Evolutionary conservation across 2,329 filamentous ascomycete genomes (phyloP).

Genomic region (Hymenoscyphus infarciens): DNA sequence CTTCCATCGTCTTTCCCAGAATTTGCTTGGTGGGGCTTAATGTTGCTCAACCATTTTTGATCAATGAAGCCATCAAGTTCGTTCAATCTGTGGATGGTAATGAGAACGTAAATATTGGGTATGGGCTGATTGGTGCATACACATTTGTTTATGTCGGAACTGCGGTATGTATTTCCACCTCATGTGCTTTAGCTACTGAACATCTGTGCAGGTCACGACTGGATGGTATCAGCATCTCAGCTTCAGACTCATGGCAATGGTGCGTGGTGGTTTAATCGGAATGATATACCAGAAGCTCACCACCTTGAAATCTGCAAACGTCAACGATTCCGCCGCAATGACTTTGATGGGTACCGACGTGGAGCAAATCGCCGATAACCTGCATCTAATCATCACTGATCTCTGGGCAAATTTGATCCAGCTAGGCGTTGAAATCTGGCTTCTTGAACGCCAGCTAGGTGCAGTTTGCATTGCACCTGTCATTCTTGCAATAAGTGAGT

Average conservation of each 20-base stretch:
- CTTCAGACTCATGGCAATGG: conserved; percentile 13
- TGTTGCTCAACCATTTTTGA: conserved; percentile 27
- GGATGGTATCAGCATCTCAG: conserved; percentile 10
- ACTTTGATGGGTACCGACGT: conserved; percentile 44
- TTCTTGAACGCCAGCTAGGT: conserved; percentile 30
- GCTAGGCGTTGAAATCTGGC: conserved; percentile 10
- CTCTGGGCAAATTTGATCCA: conserved; percentile 14
- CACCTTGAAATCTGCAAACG: conserved; percentile 29
- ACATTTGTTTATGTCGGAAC: conserved; percentile 26
- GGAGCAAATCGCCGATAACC: conserved; percentile 21
- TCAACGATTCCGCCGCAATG: conserved; percentile 30
- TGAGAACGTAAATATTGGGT: conserved; percentile 19
- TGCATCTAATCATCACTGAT: conserved; percentile 23
- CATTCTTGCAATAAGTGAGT: background rate
- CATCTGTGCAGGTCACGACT: background rate
- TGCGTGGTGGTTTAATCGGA: conserved; percentile 9
- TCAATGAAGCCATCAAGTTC: conserved; percentile 18
- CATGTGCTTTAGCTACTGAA: background rate
- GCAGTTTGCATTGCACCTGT: background rate
- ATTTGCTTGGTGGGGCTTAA: conserved; percentile 26
- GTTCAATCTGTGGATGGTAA: conserved; percentile 9
- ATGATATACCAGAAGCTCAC: conserved; percentile 11
- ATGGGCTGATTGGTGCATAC: conserved; percentile 24
- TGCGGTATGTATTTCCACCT: conserved; percentile 11
- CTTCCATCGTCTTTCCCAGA: conserved; percentile 15